Conservation (phyloP, 78 protist species). For the Dictyostelium purpureum region DNA sequence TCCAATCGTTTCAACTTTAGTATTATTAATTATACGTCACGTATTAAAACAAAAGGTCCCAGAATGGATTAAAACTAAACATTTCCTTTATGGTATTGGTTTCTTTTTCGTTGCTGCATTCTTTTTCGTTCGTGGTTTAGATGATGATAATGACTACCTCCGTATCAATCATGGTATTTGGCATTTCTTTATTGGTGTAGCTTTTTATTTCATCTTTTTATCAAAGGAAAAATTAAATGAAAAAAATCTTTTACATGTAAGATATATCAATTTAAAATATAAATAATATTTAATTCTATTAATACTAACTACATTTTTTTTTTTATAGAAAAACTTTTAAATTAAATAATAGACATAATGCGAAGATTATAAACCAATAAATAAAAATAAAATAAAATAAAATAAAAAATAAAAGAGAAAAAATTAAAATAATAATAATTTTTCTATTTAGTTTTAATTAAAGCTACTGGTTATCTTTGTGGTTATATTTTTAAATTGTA, state of each 20-base stretch:
- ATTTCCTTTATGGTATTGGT: conserved; percentile 46
- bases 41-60: conserved; percentile 15
- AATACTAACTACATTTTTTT: too few species aligned
- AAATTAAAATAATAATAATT: background rate
- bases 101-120: conserved; percentile 28
- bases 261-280: background rate
- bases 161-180: conserved; percentile 78
- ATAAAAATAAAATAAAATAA: background rate
- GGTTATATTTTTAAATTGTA: too few species aligned
- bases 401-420: background rate
- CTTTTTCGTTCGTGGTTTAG: conserved; percentile 76
- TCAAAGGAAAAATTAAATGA: conserved; percentile 35
- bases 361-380: too few species aligned
- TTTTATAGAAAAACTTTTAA: background rate
- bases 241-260: conserved; percentile 25
- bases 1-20: conserved; percentile 24
- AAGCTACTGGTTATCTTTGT: too few species aligned
- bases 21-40: conserved; percentile 3
- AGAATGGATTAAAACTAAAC: conserved; percentile 34
- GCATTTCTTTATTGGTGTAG: conserved; percentile 59
- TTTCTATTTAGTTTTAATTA: too few species aligned
- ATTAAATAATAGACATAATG: background rate
- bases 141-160: conserved; percentile 69
- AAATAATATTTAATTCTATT: background rate
- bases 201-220: conserved; percentile 56